Evolutionary conservation across 148 eudicot species (phyloP).

Genomic region (Hydrangea macrophylla): DNA sequence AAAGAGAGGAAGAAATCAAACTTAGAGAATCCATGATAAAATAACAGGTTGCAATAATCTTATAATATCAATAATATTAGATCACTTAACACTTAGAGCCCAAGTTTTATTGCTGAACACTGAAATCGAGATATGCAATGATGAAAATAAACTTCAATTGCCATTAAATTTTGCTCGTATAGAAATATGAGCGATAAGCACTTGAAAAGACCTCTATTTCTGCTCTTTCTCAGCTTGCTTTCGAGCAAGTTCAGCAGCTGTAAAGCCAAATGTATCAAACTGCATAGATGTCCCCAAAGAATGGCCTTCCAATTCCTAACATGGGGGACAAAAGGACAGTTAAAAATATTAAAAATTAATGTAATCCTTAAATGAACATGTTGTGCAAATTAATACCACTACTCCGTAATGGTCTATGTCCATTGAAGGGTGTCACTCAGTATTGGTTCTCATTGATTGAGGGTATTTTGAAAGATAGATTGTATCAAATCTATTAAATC

Average conservation of each 20-base stretch:
- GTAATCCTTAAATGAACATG: background rate
- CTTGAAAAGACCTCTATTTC: conserved; percentile 54
- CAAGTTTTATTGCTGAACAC: background rate
- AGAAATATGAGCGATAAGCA: conserved; percentile 9
- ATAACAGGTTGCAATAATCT: conserved; percentile 5
- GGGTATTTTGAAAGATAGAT: too few species aligned
- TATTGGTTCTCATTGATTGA: too few species aligned
- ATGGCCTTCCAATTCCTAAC: conserved; percentile 80
- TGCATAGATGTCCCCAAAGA: conserved; percentile 79
- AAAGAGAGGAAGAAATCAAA: background rate
- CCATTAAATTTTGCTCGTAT: background rate
- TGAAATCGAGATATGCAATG: background rate
- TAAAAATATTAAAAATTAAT: background rate
- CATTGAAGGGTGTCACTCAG: too few species aligned
- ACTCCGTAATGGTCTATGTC: too few species aligned
- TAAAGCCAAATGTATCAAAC: conserved; percentile 91
- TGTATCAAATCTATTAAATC: too few species aligned
- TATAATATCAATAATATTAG: conserved; percentile 1
- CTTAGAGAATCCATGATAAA: background rate
- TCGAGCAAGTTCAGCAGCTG: conserved; percentile 83
- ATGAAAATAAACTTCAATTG: background rate
- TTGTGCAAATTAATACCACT: too few species aligned
- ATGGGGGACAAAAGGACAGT: conserved; percentile 1
- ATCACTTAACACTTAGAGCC: background rate
- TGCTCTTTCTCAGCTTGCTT: conserved; percentile 88